Conservation (phyloP, 208 protist genomes). For the Borovskyia barvae region DNA sequence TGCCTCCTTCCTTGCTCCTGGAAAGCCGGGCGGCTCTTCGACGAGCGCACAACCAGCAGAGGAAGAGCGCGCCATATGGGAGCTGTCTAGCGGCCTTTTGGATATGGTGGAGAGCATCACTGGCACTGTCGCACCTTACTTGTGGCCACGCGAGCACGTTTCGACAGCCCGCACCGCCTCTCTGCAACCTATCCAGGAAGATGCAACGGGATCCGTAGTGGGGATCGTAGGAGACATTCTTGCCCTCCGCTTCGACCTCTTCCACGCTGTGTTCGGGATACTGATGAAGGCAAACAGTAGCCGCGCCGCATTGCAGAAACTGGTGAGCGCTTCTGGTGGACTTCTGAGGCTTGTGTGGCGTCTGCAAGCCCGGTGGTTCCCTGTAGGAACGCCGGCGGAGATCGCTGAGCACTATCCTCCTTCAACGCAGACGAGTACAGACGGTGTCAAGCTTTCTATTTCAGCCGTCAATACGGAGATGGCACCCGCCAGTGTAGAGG, state of each 20-base stretch:
- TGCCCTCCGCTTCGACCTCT: conserved; percentile 10
- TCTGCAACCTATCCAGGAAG: not conserved
- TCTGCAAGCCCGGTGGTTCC: too few species aligned
- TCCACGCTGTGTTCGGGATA: conserved; percentile 9
- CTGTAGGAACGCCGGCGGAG: too few species aligned
- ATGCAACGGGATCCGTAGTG: not conserved
- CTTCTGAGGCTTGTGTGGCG: not conserved
- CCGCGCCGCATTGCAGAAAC: not conserved
- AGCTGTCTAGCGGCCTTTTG: conserved; percentile 17
- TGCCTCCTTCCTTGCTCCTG: not conserved
- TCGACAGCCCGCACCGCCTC: not conserved
- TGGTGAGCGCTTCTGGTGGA: not conserved
- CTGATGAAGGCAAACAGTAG: conserved; percentile 3
- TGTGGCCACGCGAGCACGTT: conserved; percentile 10
- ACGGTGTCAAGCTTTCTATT: too few species aligned
- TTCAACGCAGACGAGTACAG: too few species aligned
- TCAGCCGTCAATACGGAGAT: too few species aligned
- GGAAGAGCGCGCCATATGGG: conserved; percentile 9
- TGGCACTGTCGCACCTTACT: not conserved
- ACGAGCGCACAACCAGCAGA: too few species aligned
- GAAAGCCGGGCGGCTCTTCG: too few species aligned
- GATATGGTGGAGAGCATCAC: conserved; percentile 21
- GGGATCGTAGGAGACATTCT: conserved; percentile 5
- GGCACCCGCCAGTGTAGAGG: too few species aligned
- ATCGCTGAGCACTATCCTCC: too few species aligned